Evolutionary conservation across 208 protist species (phyloP).

Genomic region (Herpetomonas samuelpessoai): DNA sequence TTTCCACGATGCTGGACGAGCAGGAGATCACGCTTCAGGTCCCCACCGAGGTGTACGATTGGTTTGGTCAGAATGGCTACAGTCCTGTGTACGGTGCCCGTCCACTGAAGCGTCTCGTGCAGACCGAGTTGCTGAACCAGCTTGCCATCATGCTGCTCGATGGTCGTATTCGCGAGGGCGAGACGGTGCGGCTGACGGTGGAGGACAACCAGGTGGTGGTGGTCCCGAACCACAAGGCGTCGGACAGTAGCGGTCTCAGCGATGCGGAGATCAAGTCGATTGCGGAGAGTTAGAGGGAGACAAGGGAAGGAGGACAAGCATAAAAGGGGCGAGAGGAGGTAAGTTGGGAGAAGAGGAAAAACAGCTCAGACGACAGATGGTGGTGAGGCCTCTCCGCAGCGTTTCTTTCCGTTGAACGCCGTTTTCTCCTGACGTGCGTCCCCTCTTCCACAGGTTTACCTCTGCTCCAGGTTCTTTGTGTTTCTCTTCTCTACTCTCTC

Average conservation of each 20-base stretch:
- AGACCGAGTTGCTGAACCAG: slow-evolving; percentile 91
- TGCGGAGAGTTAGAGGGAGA: too few relatives aligned
- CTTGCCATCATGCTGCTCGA: slow-evolving; percentile 89
- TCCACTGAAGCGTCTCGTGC: slow-evolving; percentile 92
- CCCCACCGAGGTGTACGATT: slow-evolving; percentile 66
- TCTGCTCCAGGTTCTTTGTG: too few relatives aligned
- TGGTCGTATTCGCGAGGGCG: slow-evolving; percentile 74
- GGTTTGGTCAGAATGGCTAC: slow-evolving; percentile 84
- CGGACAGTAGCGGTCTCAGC: slow-evolving; percentile 20
- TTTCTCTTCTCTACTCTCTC: too few relatives aligned
- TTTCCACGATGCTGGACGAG: slow-evolving; percentile 75
- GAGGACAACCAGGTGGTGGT: slow-evolving; percentile 43
- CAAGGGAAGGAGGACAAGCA: too few relatives aligned
- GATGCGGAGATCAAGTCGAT: slow-evolving; percentile 32
- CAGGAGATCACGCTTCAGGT: slow-evolving; percentile 84
- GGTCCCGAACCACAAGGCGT: slow-evolving; percentile 59
- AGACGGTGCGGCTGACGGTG: slow-evolving; percentile 50
- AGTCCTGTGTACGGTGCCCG: slow-evolving; percentile 95
- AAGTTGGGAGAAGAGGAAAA: too few relatives aligned
- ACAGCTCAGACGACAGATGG: too few relatives aligned
- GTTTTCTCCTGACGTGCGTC: too few relatives aligned
- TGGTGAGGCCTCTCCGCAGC: too few relatives aligned
- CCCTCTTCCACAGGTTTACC: too few relatives aligned
- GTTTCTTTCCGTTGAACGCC: too few relatives aligned
- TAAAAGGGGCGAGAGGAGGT: too few relatives aligned